Base-by-base conservation (phyloP, 805 yeast genomes). In the Candida namnaoensis region DNA sequence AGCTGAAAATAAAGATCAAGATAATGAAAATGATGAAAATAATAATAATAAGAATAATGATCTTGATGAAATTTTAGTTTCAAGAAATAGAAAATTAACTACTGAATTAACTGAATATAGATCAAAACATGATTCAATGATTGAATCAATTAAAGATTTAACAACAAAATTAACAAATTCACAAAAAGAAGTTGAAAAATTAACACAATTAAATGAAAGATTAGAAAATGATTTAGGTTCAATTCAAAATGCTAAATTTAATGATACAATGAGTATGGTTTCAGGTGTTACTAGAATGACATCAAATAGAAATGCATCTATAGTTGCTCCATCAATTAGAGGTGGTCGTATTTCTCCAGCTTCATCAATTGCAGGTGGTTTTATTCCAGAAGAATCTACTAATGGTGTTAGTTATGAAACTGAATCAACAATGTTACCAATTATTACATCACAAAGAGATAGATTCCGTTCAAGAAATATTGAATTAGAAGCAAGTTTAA, bases 381-480 rank as follows among this genome's bases (percentile, higher is more conserved):
- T 47, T 43, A 58, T 62, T 10, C 61, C 50, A 54, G 78, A 50
- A 55, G 73, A 50, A 42, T 38, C 53, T 45, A 53, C 52, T 50
- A 42, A 47, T 9, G 42, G 52, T 36, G 25, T 47, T 3, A 41
- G 42, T 24, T 41, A 47, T 14, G 47, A 46, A 26, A 50, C 47
- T 7, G 76, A 74, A 40, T 54, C 68, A 11, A 72, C 79, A 5
- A 76, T 90, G 27, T 61, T 91, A 39, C 95, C 95, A 1, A 88
- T 91, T 41, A 78, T 93, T 27, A 88, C 96, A 12, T 90, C 91
- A 56, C 99, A 91, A 65, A 78, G 99, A 58, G 99, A 91, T 60
- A 69, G 99, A 47, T 88, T 90, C 68, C 79, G 95, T 52, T 73
- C 76, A n/a, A 73, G 88, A 41, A 87, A 83, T 53, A 76, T 74